Base-by-base conservation (phyloP, 1,284 basidiomycete species). In the Schizophyllum commune region DNA sequence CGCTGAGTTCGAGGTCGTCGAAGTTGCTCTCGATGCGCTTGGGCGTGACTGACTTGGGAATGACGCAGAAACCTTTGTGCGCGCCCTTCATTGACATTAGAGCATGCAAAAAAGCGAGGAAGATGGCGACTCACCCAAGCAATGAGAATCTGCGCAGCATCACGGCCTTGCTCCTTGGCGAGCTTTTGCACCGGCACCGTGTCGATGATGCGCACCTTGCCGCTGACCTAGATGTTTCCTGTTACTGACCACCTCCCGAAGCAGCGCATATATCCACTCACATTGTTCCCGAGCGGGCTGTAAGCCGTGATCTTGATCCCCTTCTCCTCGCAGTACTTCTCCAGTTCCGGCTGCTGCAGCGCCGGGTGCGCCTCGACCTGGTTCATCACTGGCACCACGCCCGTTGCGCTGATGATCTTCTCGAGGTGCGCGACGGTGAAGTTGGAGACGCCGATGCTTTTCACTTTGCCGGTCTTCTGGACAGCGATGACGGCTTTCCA, bases 11-110 rank as follows among this genome's bases (percentile, higher is more conserved):
- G 66, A 85, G 72, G 67, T 84, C 75, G 65, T 82, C 70, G 71
- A 85, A 81, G 75, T 86, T 86, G 65, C 79, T 77, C 66, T 74
- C 69, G 71, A 83, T 79, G 57, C 80, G 76, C 22, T 74, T 72
- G 73, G 67, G 53, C 52, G 58, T 57, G 61, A 84, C 83, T 59
- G 72, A 80, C 73, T 81, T 84, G 55, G 82, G 82, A 60, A 83
- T 80, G 61, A 83, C 81, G 52, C 72, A 73, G 66, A 77, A 78
- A 3, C 78, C 77, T 55, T 78, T 72, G 54, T 77, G 69, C 54
- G 73, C 74, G 51, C 69, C 52, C 52, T 39, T 39, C 34, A 13
- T 39, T 13, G 34, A 7, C 34, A 54, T 6, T 19, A 54, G 47
- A 51, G n/a, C 47, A n/a, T n/a, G n/a, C n/a, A n/a, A n/a, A n/a